phyloP scores from a whole-genome alignment of 2,329 filamentous ascomycete species.

The Tolypocladium guangdongense region DNA sequence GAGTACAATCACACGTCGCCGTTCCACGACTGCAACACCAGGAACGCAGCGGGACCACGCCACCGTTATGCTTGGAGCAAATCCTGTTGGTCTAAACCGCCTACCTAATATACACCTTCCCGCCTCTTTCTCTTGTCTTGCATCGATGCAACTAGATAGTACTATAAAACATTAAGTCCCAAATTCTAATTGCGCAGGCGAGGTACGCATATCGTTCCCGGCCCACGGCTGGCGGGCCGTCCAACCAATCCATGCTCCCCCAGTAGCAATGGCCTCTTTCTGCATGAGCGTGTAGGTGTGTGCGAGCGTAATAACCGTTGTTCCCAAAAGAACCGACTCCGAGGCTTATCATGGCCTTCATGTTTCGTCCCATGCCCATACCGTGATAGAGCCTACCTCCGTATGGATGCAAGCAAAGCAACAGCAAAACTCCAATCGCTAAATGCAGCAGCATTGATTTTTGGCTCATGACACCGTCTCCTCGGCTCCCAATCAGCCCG shows the following conservation, averaged over 20 bases:
- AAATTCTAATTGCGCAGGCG: conserved; percentile 1
- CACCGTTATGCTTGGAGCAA: not conserved
- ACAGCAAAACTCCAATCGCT: conserved; percentile 25
- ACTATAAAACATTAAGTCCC: conserved; percentile 18
- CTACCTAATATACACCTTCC: not conserved
- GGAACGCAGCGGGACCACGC: not conserved
- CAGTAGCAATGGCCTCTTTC: not conserved
- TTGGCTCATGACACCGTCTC: not conserved
- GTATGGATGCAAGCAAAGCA: conserved; percentile 10
- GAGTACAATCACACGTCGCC: no score
- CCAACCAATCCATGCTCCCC: not conserved
- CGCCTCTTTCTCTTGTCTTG: not conserved
- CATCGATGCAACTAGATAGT: conserved; percentile 6
- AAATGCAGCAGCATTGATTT: conserved; percentile 18
- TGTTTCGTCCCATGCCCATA: not conserved
- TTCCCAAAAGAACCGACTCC: not conserved
- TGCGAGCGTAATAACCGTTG: not conserved
- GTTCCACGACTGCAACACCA: not conserved
- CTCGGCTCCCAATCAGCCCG: not conserved
- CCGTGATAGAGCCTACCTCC: conserved; percentile 5
- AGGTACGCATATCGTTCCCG: not conserved
- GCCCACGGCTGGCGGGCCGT: not conserved
- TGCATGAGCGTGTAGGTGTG: not conserved
- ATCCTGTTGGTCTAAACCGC: not conserved
- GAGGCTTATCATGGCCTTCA: not conserved